Base-by-base conservation (phyloP, 1,139 yeast species). In the Blastobotrys apis region DNA sequence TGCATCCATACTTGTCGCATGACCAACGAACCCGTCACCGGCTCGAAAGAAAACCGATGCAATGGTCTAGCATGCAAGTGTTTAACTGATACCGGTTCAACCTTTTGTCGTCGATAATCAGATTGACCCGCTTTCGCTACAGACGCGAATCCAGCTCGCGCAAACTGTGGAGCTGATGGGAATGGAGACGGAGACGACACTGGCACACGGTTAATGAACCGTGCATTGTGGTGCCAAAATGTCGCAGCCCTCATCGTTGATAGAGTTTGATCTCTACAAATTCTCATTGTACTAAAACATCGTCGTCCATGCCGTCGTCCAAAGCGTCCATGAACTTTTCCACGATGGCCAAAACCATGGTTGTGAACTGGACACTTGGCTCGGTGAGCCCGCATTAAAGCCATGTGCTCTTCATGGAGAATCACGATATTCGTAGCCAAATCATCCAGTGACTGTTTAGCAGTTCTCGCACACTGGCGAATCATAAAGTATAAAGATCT, bases 381-480 rank as follows among this genome's bases (percentile, higher is more conserved):
- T n/a, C n/a, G n/a, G n/a, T n/a, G n/a, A n/a, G n/a, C n/a, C n/a
- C n/a, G n/a, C n/a, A n/a, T n/a, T n/a, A n/a, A n/a, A n/a, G n/a
- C n/a, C n/a, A n/a, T n/a, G n/a, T n/a, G n/a, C n/a, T n/a, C n/a
- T n/a, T n/a, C n/a, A n/a, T n/a, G n/a, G n/a, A n/a, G n/a, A n/a
- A n/a, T n/a, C n/a, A n/a, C n/a, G n/a, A n/a, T n/a, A n/a, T n/a
- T n/a, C n/a, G n/a, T n/a, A n/a, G 36, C 47, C 10, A 46, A 16
- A 13, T 44, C 49, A 13, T 39, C 45, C 17, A 46, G 30, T 10
- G 45, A 30, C 42, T 46, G 45, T 25, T 42, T 36, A 8, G 45
- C 44, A 20, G 38, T 41, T 19, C 37, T 34, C 20, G 49, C 49
- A 8, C 47, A 46, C 34, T 42, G 40, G 15, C 48, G 44, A 15